These are phyloP conservation scores for Calycina herbarum DNA, from an alignment of 2,329 filamentous ascomycete species.

Conservation along the genomic window DNA sequence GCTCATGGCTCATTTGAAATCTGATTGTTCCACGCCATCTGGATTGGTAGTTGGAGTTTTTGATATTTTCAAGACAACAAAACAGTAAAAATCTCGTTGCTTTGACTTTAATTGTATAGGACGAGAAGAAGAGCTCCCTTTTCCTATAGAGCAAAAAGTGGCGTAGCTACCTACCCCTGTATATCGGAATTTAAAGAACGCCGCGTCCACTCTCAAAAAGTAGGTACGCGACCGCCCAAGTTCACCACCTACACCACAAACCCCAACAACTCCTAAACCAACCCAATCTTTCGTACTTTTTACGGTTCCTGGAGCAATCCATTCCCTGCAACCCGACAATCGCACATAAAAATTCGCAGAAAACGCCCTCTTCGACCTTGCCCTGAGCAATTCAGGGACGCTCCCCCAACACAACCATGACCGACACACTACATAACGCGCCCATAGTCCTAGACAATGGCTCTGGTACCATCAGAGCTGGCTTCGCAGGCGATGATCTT, in stretches of 20 bases:
- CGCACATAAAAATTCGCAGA: background rate
- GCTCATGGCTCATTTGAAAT: too few relatives aligned
- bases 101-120: too few relatives aligned
- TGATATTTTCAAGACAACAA: too few relatives aligned
- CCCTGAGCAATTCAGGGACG: slow-evolving; percentile 4
- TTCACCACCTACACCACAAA: background rate
- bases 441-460: slow-evolving; percentile 99
- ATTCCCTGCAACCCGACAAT: background rate
- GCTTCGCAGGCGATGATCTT: slow-evolving; percentile 92
- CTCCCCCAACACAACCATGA: slow-evolving; percentile 46
- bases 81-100: too few relatives aligned
- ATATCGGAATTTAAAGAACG: slow-evolving; percentile 1
- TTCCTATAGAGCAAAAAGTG: background rate
- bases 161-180: slow-evolving; percentile 5
- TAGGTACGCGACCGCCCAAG: background rate
- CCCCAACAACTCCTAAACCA: background rate
- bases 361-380: background rate
- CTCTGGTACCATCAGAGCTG: slow-evolving; percentile 93
- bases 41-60: too few relatives aligned
- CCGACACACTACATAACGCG: slow-evolving; percentile 84
- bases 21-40: too few relatives aligned
- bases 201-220: slow-evolving; percentile 3
- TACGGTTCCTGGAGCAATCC: background rate
- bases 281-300: background rate
- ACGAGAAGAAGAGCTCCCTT: background rate